These are phyloP conservation scores for Taphrina flavorubra DNA, from an alignment of 1,139 yeast species.

Conservation along the genomic window DNA sequence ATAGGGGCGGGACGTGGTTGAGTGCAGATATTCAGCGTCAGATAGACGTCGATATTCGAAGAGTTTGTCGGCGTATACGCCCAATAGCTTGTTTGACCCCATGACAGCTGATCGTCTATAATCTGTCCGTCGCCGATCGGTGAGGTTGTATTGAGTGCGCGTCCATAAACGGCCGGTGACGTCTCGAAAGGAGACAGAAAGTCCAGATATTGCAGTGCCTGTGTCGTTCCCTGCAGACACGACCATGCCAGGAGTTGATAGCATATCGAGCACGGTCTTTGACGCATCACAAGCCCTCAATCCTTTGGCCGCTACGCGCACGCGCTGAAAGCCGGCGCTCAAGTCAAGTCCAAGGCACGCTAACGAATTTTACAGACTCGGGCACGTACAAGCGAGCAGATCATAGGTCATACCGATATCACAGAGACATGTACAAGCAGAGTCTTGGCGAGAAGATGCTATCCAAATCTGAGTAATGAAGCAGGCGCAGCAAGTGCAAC, in stretches of 20 bases:
- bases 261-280: not conserved
- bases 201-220: conserved; percentile 13
- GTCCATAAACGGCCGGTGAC: conserved; percentile 12
- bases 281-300: too few species aligned
- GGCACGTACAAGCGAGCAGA: too few species aligned
- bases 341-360: too few species aligned
- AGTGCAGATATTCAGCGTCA: conserved; percentile 36
- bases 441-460: too few species aligned
- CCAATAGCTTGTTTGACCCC: conserved; percentile 23
- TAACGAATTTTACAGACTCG: too few species aligned
- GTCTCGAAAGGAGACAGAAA: not conserved
- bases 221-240: not conserved
- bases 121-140: conserved; percentile 29
- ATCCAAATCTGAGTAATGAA: too few species aligned
- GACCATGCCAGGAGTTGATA: conserved; percentile 4
- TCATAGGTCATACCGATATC: too few species aligned
- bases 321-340: too few species aligned
- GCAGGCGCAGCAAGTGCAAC: too few species aligned
- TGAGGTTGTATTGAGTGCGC: conserved; percentile 28
- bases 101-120: conserved; percentile 14
- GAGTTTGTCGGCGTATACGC: conserved; percentile 26
- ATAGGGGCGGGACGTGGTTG: conserved; percentile 27
- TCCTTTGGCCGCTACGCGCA: too few species aligned
- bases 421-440: too few species aligned
- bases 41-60: conserved; percentile 5